These are phyloP conservation scores for Periconia sp. DNA, from an alignment of 2,329 filamentous ascomycete species.

Conservation along the genomic window DNA sequence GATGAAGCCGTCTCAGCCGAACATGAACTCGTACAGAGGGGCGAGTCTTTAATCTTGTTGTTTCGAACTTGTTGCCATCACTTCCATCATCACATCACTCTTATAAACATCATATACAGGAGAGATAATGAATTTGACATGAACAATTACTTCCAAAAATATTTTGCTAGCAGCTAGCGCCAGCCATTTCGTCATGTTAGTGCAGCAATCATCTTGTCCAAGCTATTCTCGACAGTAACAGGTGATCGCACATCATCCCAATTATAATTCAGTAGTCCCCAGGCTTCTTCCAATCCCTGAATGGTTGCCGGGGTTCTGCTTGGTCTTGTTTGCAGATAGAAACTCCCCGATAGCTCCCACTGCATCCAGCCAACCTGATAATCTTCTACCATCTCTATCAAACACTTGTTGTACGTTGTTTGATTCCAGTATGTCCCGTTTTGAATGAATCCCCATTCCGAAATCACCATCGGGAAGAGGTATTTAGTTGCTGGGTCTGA, in stretches of 20 bases:
- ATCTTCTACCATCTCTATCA: constrained; percentile 39
- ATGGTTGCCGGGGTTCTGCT: constrained; percentile 31
- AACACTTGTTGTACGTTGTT: constrained; percentile 38
- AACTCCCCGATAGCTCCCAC: constrained; percentile 39
- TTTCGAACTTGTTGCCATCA: not conserved
- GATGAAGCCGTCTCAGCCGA: no score
- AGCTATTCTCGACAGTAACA: constrained; percentile 38
- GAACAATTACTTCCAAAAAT: not conserved
- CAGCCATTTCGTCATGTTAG: no score
- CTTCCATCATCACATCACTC: not conserved
- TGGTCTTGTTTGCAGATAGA: constrained; percentile 48
- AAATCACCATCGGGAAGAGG: constrained; percentile 39
- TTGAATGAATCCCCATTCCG: constrained; percentile 41
- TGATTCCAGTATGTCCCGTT: constrained; percentile 41
- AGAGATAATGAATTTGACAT: not conserved
- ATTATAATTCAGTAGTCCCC: constrained; percentile 38
- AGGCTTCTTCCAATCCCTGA: constrained; percentile 36
- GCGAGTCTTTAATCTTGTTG: no score
- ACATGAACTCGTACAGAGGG: no score
- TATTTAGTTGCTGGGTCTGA: constrained; percentile 36
- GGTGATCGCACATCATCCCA: constrained; percentile 34
- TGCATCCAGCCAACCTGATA: constrained; percentile 39
- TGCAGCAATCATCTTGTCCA: constrained; percentile 39
- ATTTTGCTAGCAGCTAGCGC: not conserved
- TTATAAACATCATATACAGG: not conserved